phyloP scores from a whole-genome alignment of 305 asterid species.

The Rubia occidens region DNA sequence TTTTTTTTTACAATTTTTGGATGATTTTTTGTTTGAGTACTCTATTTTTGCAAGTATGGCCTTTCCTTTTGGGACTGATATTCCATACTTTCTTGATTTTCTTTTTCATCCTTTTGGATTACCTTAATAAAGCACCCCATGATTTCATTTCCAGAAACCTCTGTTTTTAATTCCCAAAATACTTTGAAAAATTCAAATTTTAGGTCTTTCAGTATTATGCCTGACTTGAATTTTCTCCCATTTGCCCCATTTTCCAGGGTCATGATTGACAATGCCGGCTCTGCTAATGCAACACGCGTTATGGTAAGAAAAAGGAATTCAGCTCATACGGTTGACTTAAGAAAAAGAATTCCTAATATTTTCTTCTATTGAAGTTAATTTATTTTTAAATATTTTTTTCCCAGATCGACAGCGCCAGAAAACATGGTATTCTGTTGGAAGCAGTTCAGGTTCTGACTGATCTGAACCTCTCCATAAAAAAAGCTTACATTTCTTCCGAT shows the following conservation, averaged over 20 bases:
- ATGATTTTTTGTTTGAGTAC: too few species aligned
- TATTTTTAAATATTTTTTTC: neutral
- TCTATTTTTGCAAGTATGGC: too few species aligned
- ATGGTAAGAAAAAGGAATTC: constrained; percentile 38
- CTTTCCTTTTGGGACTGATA: neutral
- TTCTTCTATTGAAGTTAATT: neutral
- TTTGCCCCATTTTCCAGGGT: constrained; percentile 46
- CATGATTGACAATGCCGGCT: constrained; percentile 85
- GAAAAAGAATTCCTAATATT: neutral
- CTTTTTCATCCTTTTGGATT: neutral
- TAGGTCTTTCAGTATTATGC: neutral
- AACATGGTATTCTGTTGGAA: constrained; percentile 82
- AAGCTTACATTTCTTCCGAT: constrained; percentile 87
- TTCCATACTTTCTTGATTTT: neutral
- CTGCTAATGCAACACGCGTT: constrained; percentile 67
- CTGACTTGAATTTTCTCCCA: constrained; percentile 26
- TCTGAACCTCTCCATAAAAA: constrained; percentile 79
- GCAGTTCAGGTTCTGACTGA: constrained; percentile 86
- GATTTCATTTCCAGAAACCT: constrained; percentile 8
- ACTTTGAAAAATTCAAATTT: neutral
- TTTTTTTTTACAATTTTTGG: too few species aligned
- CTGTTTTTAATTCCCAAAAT: neutral
- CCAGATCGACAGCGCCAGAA: constrained; percentile 83
- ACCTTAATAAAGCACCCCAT: neutral
- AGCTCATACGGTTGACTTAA: neutral